Evolutionary conservation across 176 grass and related monocot species (phyloP).

Genomic region (Secale cereale): DNA sequence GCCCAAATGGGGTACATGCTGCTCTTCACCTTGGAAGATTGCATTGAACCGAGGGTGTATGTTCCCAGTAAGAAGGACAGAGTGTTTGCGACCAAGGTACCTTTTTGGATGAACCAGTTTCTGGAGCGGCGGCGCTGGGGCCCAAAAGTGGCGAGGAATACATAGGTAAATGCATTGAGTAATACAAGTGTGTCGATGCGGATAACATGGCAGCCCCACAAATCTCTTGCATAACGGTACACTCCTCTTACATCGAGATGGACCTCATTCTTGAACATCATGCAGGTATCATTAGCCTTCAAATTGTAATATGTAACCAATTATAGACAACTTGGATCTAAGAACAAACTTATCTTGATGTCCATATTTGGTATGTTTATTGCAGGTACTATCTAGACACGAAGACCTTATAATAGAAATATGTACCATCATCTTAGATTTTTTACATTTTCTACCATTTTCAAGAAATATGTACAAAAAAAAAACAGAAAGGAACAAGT

Average conservation of each 20-base stretch:
- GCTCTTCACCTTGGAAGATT: not conserved
- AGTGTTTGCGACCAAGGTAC: not conserved
- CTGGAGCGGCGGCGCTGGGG: not conserved
- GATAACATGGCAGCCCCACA: not conserved
- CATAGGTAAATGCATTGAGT: not conserved
- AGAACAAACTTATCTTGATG: not conserved
- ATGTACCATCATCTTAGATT: too few species aligned
- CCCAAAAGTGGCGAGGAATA: not conserved
- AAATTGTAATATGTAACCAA: not conserved
- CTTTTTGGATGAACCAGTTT: not conserved
- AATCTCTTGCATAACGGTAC: not conserved
- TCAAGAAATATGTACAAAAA: too few species aligned
- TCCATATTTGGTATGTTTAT: not conserved
- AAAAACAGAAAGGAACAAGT: too few species aligned
- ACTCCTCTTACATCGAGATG: not conserved
- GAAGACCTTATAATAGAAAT: too few species aligned
- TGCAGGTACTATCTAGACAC: not conserved
- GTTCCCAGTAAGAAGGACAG: not conserved
- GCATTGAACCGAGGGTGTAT: constrained; percentile 12
- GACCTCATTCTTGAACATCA: not conserved
- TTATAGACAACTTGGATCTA: not conserved
- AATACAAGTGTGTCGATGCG: not conserved
- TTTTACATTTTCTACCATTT: too few species aligned
- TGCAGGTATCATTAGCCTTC: not conserved
- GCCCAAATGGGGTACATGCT: constrained; percentile 10